Evolutionary conservation across 2,329 filamentous ascomycete genomes (phyloP).

Genomic region (Dendrostoma leiphaemia): DNA sequence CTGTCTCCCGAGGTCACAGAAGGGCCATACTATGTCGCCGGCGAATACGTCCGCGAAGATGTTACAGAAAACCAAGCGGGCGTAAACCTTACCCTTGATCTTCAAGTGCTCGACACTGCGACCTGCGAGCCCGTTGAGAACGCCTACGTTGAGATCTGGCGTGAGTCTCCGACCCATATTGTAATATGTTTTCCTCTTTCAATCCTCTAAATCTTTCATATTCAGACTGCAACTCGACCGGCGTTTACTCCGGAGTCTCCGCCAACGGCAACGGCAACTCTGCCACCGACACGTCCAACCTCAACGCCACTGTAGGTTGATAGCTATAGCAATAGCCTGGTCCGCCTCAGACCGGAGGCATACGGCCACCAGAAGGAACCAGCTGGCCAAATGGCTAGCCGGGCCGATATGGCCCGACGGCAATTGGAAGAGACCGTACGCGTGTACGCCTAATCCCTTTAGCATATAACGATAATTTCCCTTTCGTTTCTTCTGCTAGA

Average conservation of each 20-base stretch:
- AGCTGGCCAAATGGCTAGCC: too few relatives aligned
- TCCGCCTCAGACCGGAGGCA: too few relatives aligned
- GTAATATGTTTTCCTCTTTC: neutral
- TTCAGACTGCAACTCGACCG: slow-evolving; percentile 39
- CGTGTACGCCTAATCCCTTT: too few relatives aligned
- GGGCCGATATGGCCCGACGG: too few relatives aligned
- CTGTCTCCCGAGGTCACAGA: slow-evolving; percentile 52
- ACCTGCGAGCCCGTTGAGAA: slow-evolving; percentile 46
- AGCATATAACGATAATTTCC: too few relatives aligned
- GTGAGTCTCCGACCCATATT: slow-evolving; percentile 12
- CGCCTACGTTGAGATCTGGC: slow-evolving; percentile 46
- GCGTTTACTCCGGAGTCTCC: slow-evolving; percentile 46
- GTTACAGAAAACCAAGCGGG: slow-evolving; percentile 42
- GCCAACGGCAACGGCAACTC: slow-evolving; percentile 40
- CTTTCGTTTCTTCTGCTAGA: too few relatives aligned
- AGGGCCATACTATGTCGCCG: slow-evolving; percentile 52
- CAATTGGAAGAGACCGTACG: too few relatives aligned
- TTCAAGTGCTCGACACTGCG: slow-evolving; percentile 47
- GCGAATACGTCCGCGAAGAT: slow-evolving; percentile 43
- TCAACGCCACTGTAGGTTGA: too few relatives aligned
- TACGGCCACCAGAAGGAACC: too few relatives aligned
- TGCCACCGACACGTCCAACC: slow-evolving; percentile 33
- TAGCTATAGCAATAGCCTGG: too few relatives aligned
- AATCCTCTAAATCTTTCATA: neutral
- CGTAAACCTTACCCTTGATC: slow-evolving; percentile 42